Percentiles rank a stretch among this genome's conserved stretches.
Conservation (phyloP, 1,139 yeast species). For the Eremothecium coryli region DNA sequence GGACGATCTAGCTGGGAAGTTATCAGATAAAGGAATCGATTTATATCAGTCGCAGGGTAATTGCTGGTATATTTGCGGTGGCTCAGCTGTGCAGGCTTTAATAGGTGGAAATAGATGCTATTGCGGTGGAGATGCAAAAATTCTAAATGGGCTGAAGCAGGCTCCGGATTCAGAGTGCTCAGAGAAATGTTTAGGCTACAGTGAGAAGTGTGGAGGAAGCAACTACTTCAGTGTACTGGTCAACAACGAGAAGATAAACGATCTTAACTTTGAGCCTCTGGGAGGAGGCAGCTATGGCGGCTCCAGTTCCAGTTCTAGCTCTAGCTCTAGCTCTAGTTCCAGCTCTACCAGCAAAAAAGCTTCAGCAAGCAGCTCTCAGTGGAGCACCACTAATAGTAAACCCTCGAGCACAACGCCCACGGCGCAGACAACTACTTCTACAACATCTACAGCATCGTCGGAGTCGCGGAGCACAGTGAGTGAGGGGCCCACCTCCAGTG, state of each 20-base stretch:
- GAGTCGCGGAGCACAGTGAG: no score
- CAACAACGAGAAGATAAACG: conserved; percentile 5
- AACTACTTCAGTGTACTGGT: conserved; percentile 42
- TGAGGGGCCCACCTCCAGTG: conserved; percentile 6
- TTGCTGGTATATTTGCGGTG: conserved; percentile 42
- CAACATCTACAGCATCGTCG: conserved; percentile 6
- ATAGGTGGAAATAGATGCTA: conserved; percentile 47
- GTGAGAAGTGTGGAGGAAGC: conserved; percentile 58
- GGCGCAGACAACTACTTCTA: conserved; percentile 9
- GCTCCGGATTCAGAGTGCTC: conserved; percentile 39
- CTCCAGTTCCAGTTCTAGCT: background rate
- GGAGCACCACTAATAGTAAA: background rate
- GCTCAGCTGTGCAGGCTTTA: conserved; percentile 46
- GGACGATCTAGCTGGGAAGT: conserved; percentile 9
- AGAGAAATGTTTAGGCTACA: conserved; percentile 47
- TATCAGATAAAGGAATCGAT: conserved; percentile 32
- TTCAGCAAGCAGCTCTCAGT: background rate
- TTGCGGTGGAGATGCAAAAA: conserved; percentile 41
- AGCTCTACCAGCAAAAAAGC: background rate
- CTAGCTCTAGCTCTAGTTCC: no score
- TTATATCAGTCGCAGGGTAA: conserved; percentile 42
- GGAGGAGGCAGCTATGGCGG: background rate
- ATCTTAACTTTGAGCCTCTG: background rate
- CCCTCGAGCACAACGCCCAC: conserved; percentile 1
- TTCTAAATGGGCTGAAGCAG: conserved; percentile 28